These are phyloP conservation scores for Diaporthe sp. DNA, from an alignment of 2,329 filamentous ascomycete genomes.

Conservation along the genomic window DNA sequence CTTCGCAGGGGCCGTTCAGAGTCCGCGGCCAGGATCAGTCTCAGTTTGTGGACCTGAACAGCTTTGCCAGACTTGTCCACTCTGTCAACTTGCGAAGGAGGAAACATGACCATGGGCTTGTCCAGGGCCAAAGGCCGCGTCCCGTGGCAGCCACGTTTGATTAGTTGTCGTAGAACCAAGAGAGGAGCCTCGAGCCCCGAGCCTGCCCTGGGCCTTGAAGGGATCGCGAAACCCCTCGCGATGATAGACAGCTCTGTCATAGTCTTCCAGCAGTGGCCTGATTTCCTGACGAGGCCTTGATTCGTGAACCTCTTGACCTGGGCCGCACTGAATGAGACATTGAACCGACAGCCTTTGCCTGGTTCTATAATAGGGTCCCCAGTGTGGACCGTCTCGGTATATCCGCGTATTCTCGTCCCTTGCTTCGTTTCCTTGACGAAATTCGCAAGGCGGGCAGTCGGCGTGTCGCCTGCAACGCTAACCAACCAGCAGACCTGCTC, in stretches of 20 bases:
- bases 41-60: neutral
- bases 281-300: neutral
- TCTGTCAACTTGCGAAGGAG: neutral
- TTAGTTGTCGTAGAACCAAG: neutral
- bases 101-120: neutral
- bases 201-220: neutral
- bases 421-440: neutral
- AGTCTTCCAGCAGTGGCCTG: constrained; percentile 17
- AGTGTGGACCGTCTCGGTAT: neutral
- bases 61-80: neutral
- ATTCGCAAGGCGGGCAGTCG: neutral
- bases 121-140: neutral
- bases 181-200: neutral
- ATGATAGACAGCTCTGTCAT: neutral
- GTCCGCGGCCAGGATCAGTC: neutral
- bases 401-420: neutral
- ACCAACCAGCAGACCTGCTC: neutral
- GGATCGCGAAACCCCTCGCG: neutral
- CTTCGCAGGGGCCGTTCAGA: neutral
- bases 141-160: neutral
- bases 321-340: neutral
- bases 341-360: fast-evolving
- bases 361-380: neutral
- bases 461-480: neutral
- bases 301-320: neutral